A percentile compares a stretch with the other conserved stretches of the same genome.
Evolutionary conservation across 164 flowering plant genomes (phyloP).

Genomic region (Stephania yunnanensis): DNA sequence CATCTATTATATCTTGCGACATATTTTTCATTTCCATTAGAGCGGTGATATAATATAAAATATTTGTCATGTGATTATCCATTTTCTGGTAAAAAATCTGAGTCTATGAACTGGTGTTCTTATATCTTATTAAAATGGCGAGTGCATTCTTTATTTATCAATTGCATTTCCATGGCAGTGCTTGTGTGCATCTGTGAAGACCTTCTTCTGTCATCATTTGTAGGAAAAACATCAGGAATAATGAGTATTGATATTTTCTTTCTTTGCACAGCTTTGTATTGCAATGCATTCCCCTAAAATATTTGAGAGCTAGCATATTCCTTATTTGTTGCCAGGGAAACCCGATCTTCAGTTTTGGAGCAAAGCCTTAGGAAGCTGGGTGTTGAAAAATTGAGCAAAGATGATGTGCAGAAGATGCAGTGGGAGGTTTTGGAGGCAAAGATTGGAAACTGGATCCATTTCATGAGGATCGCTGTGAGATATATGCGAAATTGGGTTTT

Average conservation of each 20-base stretch:
- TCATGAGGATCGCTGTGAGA: constrained; percentile 84
- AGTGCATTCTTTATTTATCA: background rate
- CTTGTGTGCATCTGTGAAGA: background rate
- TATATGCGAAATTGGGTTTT: constrained; percentile 8
- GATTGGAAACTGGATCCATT: constrained; percentile 90
- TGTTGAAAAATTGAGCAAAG: constrained; percentile 81
- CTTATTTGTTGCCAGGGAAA: constrained; percentile 44
- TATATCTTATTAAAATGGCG: background rate
- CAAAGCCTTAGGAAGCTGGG: constrained; percentile 82
- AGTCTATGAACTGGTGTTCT: background rate
- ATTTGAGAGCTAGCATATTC: background rate
- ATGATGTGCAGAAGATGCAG: constrained; percentile 94
- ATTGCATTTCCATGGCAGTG: background rate
- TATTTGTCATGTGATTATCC: background rate
- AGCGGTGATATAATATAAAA: background rate
- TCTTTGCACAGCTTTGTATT: background rate
- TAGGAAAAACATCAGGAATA: background rate
- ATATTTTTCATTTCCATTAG: background rate
- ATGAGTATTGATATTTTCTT: background rate
- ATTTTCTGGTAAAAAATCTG: background rate
- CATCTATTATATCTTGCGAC: too few species aligned
- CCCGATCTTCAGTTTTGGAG: constrained; percentile 74
- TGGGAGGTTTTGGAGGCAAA: constrained; percentile 96
- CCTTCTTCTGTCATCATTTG: background rate
- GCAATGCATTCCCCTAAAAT: background rate